Percentiles rank a stretch among this genome's conserved stretches.
Conservation (phyloP, 352 stramenopile genomes). For the Pythium sp. region DNA sequence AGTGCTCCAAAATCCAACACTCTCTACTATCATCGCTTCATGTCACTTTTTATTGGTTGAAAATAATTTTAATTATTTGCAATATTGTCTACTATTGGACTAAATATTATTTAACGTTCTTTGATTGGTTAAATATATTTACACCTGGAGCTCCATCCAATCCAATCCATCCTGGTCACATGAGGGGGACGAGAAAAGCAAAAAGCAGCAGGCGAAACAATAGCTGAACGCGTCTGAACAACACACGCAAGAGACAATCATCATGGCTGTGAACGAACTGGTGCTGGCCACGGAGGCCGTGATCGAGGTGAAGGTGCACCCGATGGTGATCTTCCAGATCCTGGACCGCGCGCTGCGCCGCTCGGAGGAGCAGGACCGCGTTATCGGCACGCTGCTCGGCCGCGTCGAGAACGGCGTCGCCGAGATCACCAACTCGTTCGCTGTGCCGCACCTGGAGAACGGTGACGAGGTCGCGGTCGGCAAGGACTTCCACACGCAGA, state of each 20-base stretch:
- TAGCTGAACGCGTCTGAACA: background rate
- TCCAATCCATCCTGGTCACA: background rate
- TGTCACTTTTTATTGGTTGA: background rate
- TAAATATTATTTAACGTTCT: background rate
- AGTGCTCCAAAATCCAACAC: background rate
- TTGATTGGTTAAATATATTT: background rate
- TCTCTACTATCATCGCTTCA: background rate
- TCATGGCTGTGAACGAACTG: conserved; percentile 41
- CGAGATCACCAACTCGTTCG: conserved; percentile 96
- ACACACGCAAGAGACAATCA: conserved; percentile 7
- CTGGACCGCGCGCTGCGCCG: conserved; percentile 95
- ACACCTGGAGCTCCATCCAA: conserved; percentile 15
- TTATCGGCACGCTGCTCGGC: conserved; percentile 97
- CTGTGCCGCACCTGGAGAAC: conserved; percentile 96
- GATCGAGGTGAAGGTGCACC: conserved; percentile 89
- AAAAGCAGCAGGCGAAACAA: background rate
- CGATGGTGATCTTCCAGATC: conserved; percentile 96
- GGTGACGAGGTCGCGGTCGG: conserved; percentile 95
- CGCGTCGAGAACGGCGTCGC: conserved; percentile 81
- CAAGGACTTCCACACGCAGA: conserved; percentile 98
- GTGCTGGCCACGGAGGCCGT: conserved; percentile 81
- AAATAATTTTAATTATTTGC: background rate
- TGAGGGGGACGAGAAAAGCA: background rate
- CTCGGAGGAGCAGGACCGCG: conserved; percentile 90
- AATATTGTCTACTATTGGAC: background rate